Conservation (phyloP, 2,329 filamentous ascomycete genomes). For the Penicillium sumatraense region DNA sequence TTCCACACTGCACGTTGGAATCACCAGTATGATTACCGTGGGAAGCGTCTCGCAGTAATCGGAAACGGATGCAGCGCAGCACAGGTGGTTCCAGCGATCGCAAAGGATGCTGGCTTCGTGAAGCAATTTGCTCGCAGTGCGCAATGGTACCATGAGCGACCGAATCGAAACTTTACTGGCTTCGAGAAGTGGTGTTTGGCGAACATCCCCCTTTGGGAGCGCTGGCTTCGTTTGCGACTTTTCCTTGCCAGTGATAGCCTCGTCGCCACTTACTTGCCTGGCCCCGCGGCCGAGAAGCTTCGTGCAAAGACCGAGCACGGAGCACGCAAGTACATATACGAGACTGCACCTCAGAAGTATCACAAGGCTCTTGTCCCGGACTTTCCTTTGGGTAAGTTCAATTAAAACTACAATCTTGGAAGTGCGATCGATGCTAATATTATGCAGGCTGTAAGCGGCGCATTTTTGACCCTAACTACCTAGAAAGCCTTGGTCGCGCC, state of each 20-base stretch:
- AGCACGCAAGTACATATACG: slow-evolving; percentile 24
- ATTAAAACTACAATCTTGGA: background rate
- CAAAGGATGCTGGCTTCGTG: slow-evolving; percentile 23
- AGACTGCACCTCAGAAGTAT: slow-evolving; percentile 23
- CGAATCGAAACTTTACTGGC: slow-evolving; percentile 4
- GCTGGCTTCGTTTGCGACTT: slow-evolving; percentile 12
- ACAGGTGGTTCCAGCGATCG: slow-evolving; percentile 33
- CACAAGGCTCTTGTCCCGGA: slow-evolving; percentile 22
- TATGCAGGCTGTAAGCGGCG: slow-evolving; percentile 31
- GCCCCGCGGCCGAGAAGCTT: slow-evolving; percentile 12
- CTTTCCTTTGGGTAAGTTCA: slow-evolving; percentile 23
- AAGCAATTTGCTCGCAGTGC: slow-evolving; percentile 30
- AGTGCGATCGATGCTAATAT: background rate
- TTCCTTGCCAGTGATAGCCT: slow-evolving; percentile 25
- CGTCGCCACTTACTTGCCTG: slow-evolving; percentile 23
- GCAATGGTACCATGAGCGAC: slow-evolving; percentile 15
- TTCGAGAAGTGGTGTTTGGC: slow-evolving; percentile 13
- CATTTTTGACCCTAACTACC: slow-evolving; percentile 35
- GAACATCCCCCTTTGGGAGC: slow-evolving; percentile 7
- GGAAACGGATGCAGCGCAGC: slow-evolving; percentile 31
- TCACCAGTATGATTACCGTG: background rate
- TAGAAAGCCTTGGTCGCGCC: slow-evolving; percentile 17
- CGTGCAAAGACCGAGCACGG: slow-evolving; percentile 15
- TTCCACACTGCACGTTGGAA: slow-evolving; percentile 43
- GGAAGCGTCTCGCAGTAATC: slow-evolving; percentile 9